Conservation (phyloP, 331 rosid species). For the Dryas integrifolia region DNA sequence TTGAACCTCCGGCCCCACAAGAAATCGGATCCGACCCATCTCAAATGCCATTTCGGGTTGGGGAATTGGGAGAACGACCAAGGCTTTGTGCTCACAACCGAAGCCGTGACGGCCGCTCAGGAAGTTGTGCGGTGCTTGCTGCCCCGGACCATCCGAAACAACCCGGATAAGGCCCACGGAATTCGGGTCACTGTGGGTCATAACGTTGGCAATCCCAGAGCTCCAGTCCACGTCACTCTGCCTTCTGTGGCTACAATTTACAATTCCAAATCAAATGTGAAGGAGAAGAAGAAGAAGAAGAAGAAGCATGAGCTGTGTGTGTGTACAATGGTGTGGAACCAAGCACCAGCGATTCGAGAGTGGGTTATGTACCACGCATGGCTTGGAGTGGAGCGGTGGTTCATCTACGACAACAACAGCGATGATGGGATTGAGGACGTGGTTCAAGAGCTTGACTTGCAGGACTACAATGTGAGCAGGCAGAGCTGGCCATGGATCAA, state of each 20-base stretch:
- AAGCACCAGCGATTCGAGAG: slow-evolving; percentile 72
- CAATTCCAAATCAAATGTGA: slow-evolving; percentile 10
- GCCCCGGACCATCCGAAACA: slow-evolving; percentile 47
- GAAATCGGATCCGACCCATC: slow-evolving; percentile 65
- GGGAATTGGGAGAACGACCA: slow-evolving; percentile 30
- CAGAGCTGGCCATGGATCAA: slow-evolving; percentile 93
- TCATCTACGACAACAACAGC: slow-evolving; percentile 90
- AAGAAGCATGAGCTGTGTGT: slow-evolving; percentile 71
- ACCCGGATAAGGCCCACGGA: slow-evolving; percentile 53
- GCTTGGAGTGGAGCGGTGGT: slow-evolving; percentile 93
- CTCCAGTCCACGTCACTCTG: slow-evolving; percentile 34
- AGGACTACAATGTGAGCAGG: slow-evolving; percentile 64
- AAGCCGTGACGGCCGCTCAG: slow-evolving; percentile 75
- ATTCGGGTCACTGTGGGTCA: slow-evolving; percentile 58
- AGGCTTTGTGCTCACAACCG: slow-evolving; percentile 38
- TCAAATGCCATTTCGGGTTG: slow-evolving; percentile 66
- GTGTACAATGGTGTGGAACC: slow-evolving; percentile 98
- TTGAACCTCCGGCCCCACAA: slow-evolving; percentile 75
- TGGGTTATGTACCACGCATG: slow-evolving; percentile 92
- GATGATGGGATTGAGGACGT: slow-evolving; percentile 70
- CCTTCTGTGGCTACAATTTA: slow-evolving; percentile 66
- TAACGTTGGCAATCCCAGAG: slow-evolving; percentile 27
- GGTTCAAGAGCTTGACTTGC: slow-evolving; percentile 48
- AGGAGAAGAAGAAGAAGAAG: slow-evolving; percentile 12
- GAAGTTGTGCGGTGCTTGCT: slow-evolving; percentile 80